Evolutionary conservation across 2,329 filamentous ascomycete genomes (phyloP).

Genomic region (Nemania sp.): DNA sequence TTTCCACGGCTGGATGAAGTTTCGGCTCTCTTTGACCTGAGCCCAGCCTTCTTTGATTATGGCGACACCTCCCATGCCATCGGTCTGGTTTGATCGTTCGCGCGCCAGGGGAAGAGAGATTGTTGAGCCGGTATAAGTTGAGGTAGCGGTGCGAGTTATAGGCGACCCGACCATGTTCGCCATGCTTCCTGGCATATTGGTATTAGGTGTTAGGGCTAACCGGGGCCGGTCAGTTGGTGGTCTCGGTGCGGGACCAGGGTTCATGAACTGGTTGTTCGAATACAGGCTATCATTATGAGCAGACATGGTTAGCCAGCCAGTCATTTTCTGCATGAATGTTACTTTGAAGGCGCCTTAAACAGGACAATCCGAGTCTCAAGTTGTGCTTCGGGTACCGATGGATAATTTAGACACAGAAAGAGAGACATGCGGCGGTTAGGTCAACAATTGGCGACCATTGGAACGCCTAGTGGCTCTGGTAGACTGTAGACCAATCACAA

Average conservation of each 20-base stretch:
- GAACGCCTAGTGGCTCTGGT: too few species aligned
- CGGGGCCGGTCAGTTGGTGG: conserved; percentile 84
- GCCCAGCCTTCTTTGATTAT: conserved; percentile 83
- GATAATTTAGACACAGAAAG: too few species aligned
- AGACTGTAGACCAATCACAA: neutral
- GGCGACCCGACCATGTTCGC: conserved; percentile 77
- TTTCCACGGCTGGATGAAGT: conserved; percentile 84
- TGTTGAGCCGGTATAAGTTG: conserved; percentile 71
- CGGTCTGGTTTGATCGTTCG: conserved; percentile 59
- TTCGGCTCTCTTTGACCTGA: conserved; percentile 86
- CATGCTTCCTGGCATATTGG: conserved; percentile 76
- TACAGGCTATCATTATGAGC: conserved; percentile 52
- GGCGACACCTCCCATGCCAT: conserved; percentile 68
- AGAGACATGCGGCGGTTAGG: too few species aligned
- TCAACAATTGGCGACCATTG: too few species aligned
- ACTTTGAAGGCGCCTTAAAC: too few species aligned
- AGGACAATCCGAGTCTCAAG: too few species aligned
- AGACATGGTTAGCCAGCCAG: conserved; percentile 16
- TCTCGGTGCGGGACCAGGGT: conserved; percentile 90
- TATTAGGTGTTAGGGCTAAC: conserved; percentile 76
- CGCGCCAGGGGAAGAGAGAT: conserved; percentile 72
- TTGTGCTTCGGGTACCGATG: too few species aligned
- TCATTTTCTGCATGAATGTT: too few species aligned
- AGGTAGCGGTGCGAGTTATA: conserved; percentile 66
- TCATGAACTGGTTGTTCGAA: conserved; percentile 79